Conservation (phyloP, 2,329 filamentous ascomycete species). For the Trichoderma aggressivum region DNA sequence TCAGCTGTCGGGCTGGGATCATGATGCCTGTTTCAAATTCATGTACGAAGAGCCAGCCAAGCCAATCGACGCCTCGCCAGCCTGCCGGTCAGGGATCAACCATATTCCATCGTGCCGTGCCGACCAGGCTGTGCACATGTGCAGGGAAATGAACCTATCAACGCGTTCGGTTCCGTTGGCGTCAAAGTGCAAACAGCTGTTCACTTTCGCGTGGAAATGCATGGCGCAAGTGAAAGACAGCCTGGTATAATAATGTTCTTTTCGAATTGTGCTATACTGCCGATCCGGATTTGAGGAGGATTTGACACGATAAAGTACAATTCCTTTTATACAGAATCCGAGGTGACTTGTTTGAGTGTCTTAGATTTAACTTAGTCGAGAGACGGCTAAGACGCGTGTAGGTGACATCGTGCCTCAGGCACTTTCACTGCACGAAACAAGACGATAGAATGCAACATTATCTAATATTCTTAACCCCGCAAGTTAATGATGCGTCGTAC, state of each 20-base stretch:
- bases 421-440: not conserved
- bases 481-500: not conserved
- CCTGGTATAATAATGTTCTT: not conserved
- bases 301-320: not conserved
- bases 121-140: not conserved
- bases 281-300: no score
- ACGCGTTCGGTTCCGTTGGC: not conserved
- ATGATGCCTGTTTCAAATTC: not conserved
- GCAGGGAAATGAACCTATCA: not conserved
- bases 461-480: not conserved
- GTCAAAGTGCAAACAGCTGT: not conserved
- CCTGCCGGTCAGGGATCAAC: not conserved
- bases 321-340: not conserved
- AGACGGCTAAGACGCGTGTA: not conserved
- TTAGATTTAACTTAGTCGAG: no score
- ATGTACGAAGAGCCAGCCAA: not conserved
- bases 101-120: not conserved
- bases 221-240: not conserved
- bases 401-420: not conserved
- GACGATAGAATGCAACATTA: not conserved
- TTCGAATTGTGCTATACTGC: not conserved
- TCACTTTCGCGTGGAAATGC: not conserved
- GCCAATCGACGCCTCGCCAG: not conserved
- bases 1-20: not conserved
- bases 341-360: not conserved